Base-by-base conservation (phyloP, 108 stramenopile species). In the Pseudonitzschia pungens region DNA sequence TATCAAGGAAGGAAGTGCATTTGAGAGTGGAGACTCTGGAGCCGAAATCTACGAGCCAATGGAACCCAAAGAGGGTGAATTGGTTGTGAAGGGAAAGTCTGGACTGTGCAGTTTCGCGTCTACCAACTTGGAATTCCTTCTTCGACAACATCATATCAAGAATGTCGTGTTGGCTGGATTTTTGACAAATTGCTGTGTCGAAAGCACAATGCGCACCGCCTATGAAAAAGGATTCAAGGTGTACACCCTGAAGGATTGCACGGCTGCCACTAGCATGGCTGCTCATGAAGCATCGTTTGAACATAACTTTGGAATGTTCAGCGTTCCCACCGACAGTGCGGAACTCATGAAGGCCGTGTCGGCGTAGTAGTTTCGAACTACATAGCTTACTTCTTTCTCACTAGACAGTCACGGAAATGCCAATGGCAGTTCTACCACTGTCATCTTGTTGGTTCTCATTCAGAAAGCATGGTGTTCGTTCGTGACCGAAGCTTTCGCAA, bases 181-280 rank as follows among this genome's bases (percentile, higher is more conserved):
- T 57, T 73, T 90, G 20, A 92, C 92, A 69, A 90, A 92, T 68
- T 89, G 89, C 67, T 92, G 92, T 79, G 86, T 92, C 43, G 89
- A 92, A 76, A 73, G 73, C 12, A 84, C 88, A 45, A 92, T 90
- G 92, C 84, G 92, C 12, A 78, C 75, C 31, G 91, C 91, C 45
- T 89, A 92, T 70, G 91, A 92, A 76, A 75, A 77, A 22, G 91
- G 92, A 66, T 92, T 83, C 79, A 69, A 78, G 22, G 87, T 88
- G 11, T 84, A 85, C 63, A 89, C 89, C 3, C 73, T 92, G 41
- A 87, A 84, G 73, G 92, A 92, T 81, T 79, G 85, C 60, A 59
- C 63, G 27, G 87, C 84, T 31, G 85, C 89, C 14, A 89, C 89
- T 11, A 80, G 81, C 63, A 58, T 87, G 62, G 86, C 73, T 55